Evolutionary conservation across 306 rosid species (phyloP), one percentile per base, ranked within the genome.

Genomic region (Amphicarpaea edgeworthii): DNA sequence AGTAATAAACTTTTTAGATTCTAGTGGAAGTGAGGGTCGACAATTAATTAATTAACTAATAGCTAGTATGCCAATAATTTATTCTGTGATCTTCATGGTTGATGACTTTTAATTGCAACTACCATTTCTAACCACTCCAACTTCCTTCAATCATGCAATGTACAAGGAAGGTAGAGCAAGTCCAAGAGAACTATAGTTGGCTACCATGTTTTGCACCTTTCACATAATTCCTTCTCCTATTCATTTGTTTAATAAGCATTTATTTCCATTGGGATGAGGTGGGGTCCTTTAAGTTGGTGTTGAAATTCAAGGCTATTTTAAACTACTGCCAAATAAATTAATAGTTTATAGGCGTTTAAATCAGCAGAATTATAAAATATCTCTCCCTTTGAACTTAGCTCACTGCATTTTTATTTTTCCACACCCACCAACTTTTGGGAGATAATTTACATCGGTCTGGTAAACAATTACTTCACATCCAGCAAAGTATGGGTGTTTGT

Each of bases 71-170:
- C 8, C 78, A 81, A 64, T 77, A 54, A 77, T 81, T 73, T 81
- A 47, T 54, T 59, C 10, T 28, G 58, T 61, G 51, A 77, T 85
- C 68, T 73, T 42, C 81, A 40, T 32, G 67, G 65, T 82, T 68
- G 40, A 47, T 11, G 85, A 77, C 75, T 73, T 77, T 68, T 74
- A 42, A 68, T 81, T 54, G 72, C 54, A 81, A 53, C 78, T 51
- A 81, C 71, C 60, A 16, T 38, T 55, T 43, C 76, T 62, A 73
- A 85, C 85, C 72, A 77, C 83, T 77, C 85, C 78, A 85, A 78
- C 72, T 73, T 77, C 78, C 79, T 73, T 68, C 73, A 73, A 73
- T 85, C 81, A 77, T 77, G 83, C 83, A 81, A 62, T 82, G 81
- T 38, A 60, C 28, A 81, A 68, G 76, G 70, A 58, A 73, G 70